These are phyloP conservation scores for Phytophthora aleatoria DNA, from an alignment of 352 stramenopile genomes.

Conservation along the genomic window DNA sequence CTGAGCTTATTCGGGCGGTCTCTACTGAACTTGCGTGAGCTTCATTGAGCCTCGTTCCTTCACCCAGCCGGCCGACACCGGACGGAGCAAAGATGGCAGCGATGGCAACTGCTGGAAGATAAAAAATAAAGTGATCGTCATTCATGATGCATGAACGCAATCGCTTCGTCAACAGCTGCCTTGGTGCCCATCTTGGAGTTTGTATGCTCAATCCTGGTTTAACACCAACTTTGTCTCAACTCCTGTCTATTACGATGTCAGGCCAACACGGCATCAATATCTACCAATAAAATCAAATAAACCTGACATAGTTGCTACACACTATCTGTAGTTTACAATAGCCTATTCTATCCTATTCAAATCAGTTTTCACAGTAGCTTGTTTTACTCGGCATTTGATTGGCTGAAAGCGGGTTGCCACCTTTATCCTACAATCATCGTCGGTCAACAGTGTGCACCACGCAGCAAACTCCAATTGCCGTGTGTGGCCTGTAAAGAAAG, in stretches of 20 bases:
- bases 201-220: slow-evolving; percentile 31
- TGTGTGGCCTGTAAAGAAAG: slow-evolving; percentile 38
- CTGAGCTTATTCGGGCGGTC: slow-evolving; percentile 1
- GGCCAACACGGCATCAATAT: neutral
- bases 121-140: slow-evolving; percentile 22
- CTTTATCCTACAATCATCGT: slow-evolving; percentile 26
- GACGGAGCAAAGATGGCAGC: neutral
- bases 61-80: neutral
- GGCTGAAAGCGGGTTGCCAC: slow-evolving; percentile 19
- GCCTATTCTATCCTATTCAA: neutral
- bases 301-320: neutral
- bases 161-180: neutral
- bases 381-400: slow-evolving; percentile 1
- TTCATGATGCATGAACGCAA: slow-evolving; percentile 1
- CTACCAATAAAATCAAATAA: neutral
- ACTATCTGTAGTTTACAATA: neutral
- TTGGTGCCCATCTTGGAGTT: slow-evolving; percentile 13
- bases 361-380: neutral
- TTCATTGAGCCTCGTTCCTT: neutral
- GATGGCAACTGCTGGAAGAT: neutral
- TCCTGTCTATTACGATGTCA: slow-evolving; percentile 14
- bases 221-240: slow-evolving; percentile 20
- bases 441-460: slow-evolving; percentile 21
- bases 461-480: slow-evolving; percentile 14
- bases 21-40: neutral